Evolutionary conservation across 495 filamentous ascomycete species (phyloP), one percentile per base, ranked within the genome.

Genomic region (Penicillium daleae): DNA sequence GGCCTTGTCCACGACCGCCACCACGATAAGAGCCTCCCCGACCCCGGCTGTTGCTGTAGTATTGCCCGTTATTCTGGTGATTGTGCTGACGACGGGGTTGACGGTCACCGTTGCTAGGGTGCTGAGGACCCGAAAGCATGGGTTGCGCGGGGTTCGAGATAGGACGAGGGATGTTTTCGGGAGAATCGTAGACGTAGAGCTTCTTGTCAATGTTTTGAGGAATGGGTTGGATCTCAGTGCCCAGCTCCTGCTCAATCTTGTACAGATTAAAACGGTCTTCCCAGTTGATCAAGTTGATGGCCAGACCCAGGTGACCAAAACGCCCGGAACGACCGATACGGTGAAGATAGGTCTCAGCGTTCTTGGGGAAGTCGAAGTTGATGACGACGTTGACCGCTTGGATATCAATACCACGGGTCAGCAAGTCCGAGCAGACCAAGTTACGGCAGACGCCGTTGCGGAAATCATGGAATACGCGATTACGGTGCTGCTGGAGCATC

Each of bases 341-440:
- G 78, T 99, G 95, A 24, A 99, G 91, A 74, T 99, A 99, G 0
- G 95, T 99, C 76, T 99, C 95, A 24, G 95, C 96, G 69, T 99
- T 98, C 82, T 99, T 99, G 8, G 95, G 95, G 77, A 99, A 99
- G 72, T 99, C 95, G 68, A 99, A 99, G 77, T 99, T 99, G 83
- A 99, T 99, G 67, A 99, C 95, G 52, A 99, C 95, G 67, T 99
- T 99, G 66, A 99, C 95, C 21, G 96, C 95, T 80, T 99, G 95
- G 67, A 99, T 99, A 77, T 99, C 95, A 70, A 99, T 99, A 83
- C 95, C 95, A 71, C 95, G 93, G 60, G 95, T 99, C 33, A 99
- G 86, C 31, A 99, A 84, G 78, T 99, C 95, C 1, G 95, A 99
- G 77, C 95, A 99, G 57, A 99, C 95, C 9, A 99, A 85, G 72